Conservation (phyloP, 2,329 filamentous ascomycete genomes). For the Fusarium subtropicale region DNA sequence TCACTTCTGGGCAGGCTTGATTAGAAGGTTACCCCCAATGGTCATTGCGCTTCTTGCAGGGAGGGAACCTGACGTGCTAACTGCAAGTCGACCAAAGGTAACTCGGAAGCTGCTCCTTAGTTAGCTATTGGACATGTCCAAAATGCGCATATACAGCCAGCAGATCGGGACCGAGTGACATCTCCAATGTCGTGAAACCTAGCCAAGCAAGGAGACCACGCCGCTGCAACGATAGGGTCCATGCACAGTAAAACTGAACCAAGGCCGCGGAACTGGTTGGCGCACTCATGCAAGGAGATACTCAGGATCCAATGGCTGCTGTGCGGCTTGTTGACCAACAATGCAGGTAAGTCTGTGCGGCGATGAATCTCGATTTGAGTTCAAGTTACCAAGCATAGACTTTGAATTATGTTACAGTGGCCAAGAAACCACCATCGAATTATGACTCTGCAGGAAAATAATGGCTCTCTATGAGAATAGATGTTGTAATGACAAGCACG, state of each 20-base stretch:
- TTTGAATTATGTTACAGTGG: neutral
- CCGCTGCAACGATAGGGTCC: conserved; percentile 11
- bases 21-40: too few species aligned
- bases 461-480: neutral
- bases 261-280: conserved; percentile 26
- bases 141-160: conserved; percentile 1
- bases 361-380: neutral
- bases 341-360: neutral
- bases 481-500: neutral
- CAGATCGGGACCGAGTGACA: neutral
- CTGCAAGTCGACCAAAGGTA: neutral
- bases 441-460: neutral
- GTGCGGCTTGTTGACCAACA: neutral
- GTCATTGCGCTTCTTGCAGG: neutral
- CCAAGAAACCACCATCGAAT: neutral
- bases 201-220: conserved; percentile 17
- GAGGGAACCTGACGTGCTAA: too few species aligned
- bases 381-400: neutral
- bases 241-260: conserved; percentile 21
- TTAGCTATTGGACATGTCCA: neutral
- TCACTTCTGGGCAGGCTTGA: neutral
- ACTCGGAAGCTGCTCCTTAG: neutral
- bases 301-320: neutral
- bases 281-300: conserved; percentile 9
- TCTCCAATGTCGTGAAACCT: conserved; percentile 30